Conservation (phyloP, 2,329 filamentous ascomycete genomes). For the Coniosporium tulheliwenetii region DNA sequence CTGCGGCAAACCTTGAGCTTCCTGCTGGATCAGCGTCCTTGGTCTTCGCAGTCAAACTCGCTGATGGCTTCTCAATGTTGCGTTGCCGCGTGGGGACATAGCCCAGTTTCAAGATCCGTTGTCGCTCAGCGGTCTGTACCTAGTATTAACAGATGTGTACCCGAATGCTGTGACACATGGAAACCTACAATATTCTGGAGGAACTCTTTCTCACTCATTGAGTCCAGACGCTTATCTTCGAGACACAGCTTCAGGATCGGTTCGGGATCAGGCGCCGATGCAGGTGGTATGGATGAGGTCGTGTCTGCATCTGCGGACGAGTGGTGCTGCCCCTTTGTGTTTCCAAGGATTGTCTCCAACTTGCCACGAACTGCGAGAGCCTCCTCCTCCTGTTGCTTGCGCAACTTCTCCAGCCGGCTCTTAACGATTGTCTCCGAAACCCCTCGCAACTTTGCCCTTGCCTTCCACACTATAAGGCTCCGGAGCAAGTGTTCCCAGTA, state of each 20-base stretch:
- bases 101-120: constrained; percentile 46
- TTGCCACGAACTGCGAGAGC: constrained; percentile 40
- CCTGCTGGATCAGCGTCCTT: constrained; percentile 33
- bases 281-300: neutral
- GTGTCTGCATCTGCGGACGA: neutral
- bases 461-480: constrained; percentile 79
- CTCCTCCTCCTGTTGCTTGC: constrained; percentile 51
- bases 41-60: constrained; percentile 15
- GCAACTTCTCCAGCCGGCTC: constrained; percentile 50
- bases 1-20: constrained; percentile 52
- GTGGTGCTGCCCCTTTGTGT: neutral
- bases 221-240: constrained; percentile 46
- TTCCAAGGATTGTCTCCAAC: constrained; percentile 19
- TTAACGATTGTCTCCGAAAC: constrained; percentile 64
- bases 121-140: constrained; percentile 35
- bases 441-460: constrained; percentile 65
- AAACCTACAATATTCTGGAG: constrained; percentile 36
- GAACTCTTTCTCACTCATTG: constrained; percentile 43
- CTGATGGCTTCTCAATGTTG: constrained; percentile 13
- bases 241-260: constrained; percentile 46
- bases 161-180: neutral
- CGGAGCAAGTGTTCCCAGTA: constrained; percentile 92
- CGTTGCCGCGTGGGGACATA: constrained; percentile 47
- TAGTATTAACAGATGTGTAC: constrained; percentile 2
- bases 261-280: constrained; percentile 41